A percentile compares a stretch with the other conserved stretches of the same genome.
Conservation (phyloP, 495 filamentous ascomycete species). For the Podospora fimiseda region DNA sequence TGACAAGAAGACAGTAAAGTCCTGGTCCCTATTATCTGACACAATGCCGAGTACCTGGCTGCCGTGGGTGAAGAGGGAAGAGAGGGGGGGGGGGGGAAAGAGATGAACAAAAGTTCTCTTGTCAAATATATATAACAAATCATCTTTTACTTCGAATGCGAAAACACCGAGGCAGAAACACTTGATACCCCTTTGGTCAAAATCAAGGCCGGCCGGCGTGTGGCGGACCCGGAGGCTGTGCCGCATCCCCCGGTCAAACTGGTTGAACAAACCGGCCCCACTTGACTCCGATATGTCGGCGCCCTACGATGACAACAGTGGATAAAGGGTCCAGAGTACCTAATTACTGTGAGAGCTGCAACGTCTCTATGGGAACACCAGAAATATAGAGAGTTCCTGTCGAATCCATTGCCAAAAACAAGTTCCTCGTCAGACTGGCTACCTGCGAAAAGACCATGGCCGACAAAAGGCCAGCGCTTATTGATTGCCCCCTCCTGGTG, state of each 20-base stretch:
- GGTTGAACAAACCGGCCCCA: neutral
- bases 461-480: neutral
- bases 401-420: no score
- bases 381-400: no score
- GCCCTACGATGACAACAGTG: neutral
- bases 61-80: slow-evolving; percentile 5
- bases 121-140: neutral
- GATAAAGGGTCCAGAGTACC: no score
- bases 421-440: neutral
- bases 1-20: neutral
- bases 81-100: neutral
- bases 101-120: neutral
- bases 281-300: neutral
- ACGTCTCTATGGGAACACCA: no score
- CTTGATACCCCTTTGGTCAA: no score
- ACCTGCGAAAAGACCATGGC: neutral
- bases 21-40: neutral
- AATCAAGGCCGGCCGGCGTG: neutral
- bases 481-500: neutral
- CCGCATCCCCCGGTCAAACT: neutral
- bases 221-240: neutral
- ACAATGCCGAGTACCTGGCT: neutral
- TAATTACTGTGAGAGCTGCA: no score
- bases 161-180: no score
- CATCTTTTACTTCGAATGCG: neutral